Evolutionary conservation across 163 green algal species (phyloP).

Genomic region (Volvox carteri): DNA sequence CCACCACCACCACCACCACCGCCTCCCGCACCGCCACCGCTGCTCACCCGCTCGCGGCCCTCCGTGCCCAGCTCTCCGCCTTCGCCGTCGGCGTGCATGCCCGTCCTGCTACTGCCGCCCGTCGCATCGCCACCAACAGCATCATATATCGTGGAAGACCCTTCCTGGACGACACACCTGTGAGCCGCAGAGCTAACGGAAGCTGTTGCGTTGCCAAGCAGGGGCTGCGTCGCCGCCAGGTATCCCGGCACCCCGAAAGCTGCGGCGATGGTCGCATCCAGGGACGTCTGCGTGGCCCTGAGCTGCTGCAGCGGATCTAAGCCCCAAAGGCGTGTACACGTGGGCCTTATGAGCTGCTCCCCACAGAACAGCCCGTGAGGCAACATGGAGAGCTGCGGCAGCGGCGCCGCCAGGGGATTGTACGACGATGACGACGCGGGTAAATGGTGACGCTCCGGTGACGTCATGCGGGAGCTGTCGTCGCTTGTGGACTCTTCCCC

Average conservation of each 20-base stretch:
- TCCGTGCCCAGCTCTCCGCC: not conserved
- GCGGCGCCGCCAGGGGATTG: slow-evolving; percentile 49
- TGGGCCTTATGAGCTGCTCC: slow-evolving; percentile 52
- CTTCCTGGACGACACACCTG: no score
- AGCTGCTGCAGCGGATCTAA: slow-evolving; percentile 51
- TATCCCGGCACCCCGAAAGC: slow-evolving; percentile 42
- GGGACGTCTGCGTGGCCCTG: slow-evolving; percentile 43
- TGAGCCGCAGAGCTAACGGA: no score
- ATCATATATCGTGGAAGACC: not conserved
- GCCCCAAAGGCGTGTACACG: slow-evolving; percentile 35
- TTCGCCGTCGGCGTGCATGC: not conserved
- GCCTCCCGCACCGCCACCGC: slow-evolving; percentile 17
- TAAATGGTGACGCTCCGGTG: not conserved
- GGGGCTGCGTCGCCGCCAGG: not conserved
- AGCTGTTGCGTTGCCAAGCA: not conserved
- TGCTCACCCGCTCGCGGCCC: slow-evolving; percentile 14
- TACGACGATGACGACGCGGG: not conserved
- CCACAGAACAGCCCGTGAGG: slow-evolving; percentile 50
- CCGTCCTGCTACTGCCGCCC: not conserved
- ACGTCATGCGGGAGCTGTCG: not conserved
- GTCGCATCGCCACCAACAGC: not conserved
- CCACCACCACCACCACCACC: not conserved
- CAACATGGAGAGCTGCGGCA: slow-evolving; percentile 50
- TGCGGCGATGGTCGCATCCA: slow-evolving; percentile 53
- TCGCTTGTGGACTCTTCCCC: not conserved